A percentile compares a stretch with the other conserved stretches of the same genome.
Conservation (phyloP, 2,329 filamentous ascomycete species). For the Fusarium sp. region DNA sequence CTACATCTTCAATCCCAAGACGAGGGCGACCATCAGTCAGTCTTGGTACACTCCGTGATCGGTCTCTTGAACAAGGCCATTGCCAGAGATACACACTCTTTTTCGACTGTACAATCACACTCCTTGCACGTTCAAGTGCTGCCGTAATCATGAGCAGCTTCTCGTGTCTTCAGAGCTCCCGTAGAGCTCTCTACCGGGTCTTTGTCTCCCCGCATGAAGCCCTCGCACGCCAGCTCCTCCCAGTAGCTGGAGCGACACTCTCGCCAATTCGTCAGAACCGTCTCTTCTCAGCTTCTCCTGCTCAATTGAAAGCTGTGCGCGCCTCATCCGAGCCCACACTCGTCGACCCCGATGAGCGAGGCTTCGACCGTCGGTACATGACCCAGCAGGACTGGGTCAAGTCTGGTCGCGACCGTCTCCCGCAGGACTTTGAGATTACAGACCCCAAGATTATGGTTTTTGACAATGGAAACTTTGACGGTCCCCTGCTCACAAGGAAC, state of each 20-base stretch:
- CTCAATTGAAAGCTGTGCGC: constrained; percentile 18
- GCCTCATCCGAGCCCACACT: neutral
- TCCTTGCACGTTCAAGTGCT: neutral
- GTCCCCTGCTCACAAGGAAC: constrained; percentile 51
- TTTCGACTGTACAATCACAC: neutral
- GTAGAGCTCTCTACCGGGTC: constrained; percentile 59
- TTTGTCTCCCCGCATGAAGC: constrained; percentile 54
- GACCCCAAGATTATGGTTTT: constrained; percentile 57
- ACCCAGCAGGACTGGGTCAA: constrained; percentile 48
- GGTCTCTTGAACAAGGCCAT: constrained; percentile 24
- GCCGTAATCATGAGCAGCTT: constrained; percentile 52
- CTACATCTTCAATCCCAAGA: constrained; percentile 14
- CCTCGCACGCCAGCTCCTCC: constrained; percentile 39
- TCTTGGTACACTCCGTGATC: constrained; percentile 15
- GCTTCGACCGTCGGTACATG: constrained; percentile 51
- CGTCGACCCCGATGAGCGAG: constrained; percentile 31
- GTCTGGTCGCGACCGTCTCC: constrained; percentile 52
- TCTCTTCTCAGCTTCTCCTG: constrained; percentile 16
- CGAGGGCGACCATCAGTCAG: constrained; percentile 22
- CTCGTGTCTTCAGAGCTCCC: constrained; percentile 57
- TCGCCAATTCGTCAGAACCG: constrained; percentile 26
- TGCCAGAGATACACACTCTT: constrained; percentile 18
- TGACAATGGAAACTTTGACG: constrained; percentile 52
- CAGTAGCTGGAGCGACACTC: neutral
- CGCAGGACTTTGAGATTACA: constrained; percentile 59